Evolutionary conservation across 2,329 filamentous ascomycete genomes (phyloP).

Genomic region (Fusarium vanettenii): DNA sequence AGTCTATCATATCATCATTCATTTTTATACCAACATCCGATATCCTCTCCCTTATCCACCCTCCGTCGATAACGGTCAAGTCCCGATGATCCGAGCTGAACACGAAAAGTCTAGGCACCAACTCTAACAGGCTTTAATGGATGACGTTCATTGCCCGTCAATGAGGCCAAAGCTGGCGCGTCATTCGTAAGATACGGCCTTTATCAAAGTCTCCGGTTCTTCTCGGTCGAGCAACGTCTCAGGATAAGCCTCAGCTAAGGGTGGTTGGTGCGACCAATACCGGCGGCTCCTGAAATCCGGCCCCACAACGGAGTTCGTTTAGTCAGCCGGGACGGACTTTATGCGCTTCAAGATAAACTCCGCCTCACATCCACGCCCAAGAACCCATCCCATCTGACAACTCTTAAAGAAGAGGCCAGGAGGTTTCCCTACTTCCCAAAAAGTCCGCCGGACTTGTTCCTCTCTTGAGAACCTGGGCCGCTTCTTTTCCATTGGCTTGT

Average conservation of each 20-base stretch:
- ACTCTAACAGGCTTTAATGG: background rate
- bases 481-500: slow-evolving; percentile 18
- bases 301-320: background rate
- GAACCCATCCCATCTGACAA: background rate
- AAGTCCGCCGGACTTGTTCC: slow-evolving; percentile 44
- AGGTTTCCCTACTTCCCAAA: slow-evolving; percentile 12
- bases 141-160: background rate
- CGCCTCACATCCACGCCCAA: slow-evolving; percentile 17
- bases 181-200: slow-evolving; percentile 16
- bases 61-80: background rate
- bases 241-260: slow-evolving; percentile 12
- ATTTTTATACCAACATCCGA: no score
- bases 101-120: background rate
- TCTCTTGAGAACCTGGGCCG: background rate
- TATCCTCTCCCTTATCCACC: no score
- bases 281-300: background rate
- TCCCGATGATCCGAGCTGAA: background rate
- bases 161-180: background rate
- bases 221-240: background rate
- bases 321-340: slow-evolving; percentile 25
- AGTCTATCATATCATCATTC: background rate
- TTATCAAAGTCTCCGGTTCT: slow-evolving; percentile 26
- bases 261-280: slow-evolving; percentile 19
- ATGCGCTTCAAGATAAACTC: slow-evolving; percentile 12
- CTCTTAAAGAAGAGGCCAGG: background rate